Evolutionary conservation across 2,329 filamentous ascomycete genomes (phyloP).

Genomic region (Fusarium anguioides): DNA sequence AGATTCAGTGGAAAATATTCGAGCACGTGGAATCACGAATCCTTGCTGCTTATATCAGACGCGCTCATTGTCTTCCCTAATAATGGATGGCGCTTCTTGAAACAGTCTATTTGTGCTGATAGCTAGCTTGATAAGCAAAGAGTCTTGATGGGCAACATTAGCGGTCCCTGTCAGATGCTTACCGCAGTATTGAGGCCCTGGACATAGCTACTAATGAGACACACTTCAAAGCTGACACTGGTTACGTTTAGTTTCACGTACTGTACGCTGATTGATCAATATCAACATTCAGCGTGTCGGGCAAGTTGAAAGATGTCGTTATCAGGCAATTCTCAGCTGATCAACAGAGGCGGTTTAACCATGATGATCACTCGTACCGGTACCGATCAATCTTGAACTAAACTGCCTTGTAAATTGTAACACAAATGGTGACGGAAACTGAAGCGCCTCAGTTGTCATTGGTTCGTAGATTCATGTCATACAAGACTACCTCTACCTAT

Average conservation of each 20-base stretch:
- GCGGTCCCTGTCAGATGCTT: constrained; percentile 58
- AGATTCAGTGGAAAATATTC: constrained; percentile 58
- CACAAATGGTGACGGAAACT: background rate
- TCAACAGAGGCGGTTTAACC: background rate
- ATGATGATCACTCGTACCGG: background rate
- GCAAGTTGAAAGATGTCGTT: background rate
- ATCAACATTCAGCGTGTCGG: background rate
- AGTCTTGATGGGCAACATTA: constrained; percentile 56
- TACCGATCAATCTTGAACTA: background rate
- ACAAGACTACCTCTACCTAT: background rate
- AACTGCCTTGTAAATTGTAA: background rate
- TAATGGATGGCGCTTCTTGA: constrained; percentile 62
- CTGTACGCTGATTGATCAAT: background rate
- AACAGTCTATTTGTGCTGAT: constrained; percentile 50
- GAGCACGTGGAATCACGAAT: constrained; percentile 61
- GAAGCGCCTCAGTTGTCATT: background rate
- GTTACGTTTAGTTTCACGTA: background rate
- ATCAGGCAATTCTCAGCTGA: background rate
- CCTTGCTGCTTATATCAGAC: constrained; percentile 50
- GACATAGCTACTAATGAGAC: constrained; percentile 65
- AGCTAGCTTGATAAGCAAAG: too few species aligned
- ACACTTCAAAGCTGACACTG: background rate
- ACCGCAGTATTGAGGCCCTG: constrained; percentile 71
- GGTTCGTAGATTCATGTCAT: background rate
- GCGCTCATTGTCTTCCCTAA: constrained; percentile 65